A percentile compares a stretch with the other conserved stretches of the same genome.
phyloP scores from a whole-genome alignment of 2,329 filamentous ascomycete species.

The Aspergillus aculeatinus region DNA sequence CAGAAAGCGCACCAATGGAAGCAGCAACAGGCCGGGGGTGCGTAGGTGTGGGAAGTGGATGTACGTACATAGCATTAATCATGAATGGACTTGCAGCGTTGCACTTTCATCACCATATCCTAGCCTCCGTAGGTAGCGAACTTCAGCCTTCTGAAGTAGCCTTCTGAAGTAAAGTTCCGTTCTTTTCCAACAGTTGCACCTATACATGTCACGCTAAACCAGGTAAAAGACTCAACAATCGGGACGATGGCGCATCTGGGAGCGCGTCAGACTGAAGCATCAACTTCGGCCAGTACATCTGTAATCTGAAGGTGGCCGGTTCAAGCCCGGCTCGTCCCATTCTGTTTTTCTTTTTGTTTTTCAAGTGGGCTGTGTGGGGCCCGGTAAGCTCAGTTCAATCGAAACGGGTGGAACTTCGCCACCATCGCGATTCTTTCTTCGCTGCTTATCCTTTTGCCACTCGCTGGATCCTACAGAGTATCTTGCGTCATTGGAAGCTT shows the following conservation, averaged over 20 bases:
- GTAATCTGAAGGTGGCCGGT: conserved; percentile 7
- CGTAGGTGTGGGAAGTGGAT: background rate
- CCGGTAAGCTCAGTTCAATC: too few species aligned
- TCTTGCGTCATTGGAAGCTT: too few species aligned
- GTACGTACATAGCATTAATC: background rate
- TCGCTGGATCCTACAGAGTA: too few species aligned
- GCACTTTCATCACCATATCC: too few species aligned
- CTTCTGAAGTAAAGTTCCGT: too few species aligned
- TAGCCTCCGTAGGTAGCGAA: too few species aligned
- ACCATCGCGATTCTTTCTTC: background rate
- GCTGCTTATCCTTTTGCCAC: too few species aligned
- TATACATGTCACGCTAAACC: background rate
- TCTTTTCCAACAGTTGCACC: too few species aligned
- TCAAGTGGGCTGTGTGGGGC: too few species aligned
- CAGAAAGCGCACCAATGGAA: conserved; percentile 89
- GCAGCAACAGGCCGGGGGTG: conserved; percentile 49
- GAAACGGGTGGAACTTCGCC: background rate
- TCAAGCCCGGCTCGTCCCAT: conserved; percentile 10
- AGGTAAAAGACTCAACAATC: background rate
- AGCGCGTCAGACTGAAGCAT: conserved; percentile 8
- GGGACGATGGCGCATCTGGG: conserved; percentile 10
- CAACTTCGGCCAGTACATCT: background rate
- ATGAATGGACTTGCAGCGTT: background rate
- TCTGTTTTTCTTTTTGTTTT: background rate
- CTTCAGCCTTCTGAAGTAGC: too few species aligned